Base-by-base conservation (phyloP, 2,329 filamentous ascomycete species). In the Fusarium burgessii region DNA sequence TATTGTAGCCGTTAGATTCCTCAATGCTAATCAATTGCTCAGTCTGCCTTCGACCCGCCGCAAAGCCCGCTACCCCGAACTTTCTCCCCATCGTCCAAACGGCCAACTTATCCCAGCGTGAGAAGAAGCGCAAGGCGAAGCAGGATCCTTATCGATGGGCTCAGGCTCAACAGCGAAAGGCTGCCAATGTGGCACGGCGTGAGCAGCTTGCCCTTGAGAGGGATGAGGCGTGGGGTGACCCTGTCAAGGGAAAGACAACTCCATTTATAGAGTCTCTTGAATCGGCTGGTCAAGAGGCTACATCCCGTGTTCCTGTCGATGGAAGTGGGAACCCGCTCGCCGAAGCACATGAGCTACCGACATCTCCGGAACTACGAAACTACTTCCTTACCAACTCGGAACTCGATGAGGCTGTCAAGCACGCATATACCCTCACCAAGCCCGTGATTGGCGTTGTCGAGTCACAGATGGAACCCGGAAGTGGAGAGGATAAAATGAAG, bases 191-290 rank as follows among this genome's bases (percentile, higher is more conserved):
- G 47, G 88, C 92, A 77, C 90, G 93, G 55, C 93, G 92, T 76
- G 86, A 89, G 68, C 89, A 90, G 69, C 87, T 98, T 59, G 81
- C 89, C 66, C 83, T 89, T 70, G 85, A 90, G 78, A 90, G 93
- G 64, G 85, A 89, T 63, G 86, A 86, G 49, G 86, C 86, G 47
- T 85, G 91, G 72, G 95, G 95, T 54, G 89, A 97, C 80, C 93
- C 94, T 2, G 85, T 99, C 70, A 88, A 91, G 75, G 96, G 95
- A 77, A 86, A 91, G 65, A 82, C 87, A 40, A 98, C 96, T 18
- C 89, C 94, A 33, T 98, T 97, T 78, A 84, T 97, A 76, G 88
- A 93, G 82, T 95, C 93, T 6, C 90, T 97, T 75, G 91, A 93
- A 77, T 88, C 87, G 13, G 90, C 87, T 25, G 87, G 86, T 57